These are phyloP conservation scores for Crucibulum laeve DNA, from an alignment of 768 basidiomycete genomes.

Conservation along the genomic window DNA sequence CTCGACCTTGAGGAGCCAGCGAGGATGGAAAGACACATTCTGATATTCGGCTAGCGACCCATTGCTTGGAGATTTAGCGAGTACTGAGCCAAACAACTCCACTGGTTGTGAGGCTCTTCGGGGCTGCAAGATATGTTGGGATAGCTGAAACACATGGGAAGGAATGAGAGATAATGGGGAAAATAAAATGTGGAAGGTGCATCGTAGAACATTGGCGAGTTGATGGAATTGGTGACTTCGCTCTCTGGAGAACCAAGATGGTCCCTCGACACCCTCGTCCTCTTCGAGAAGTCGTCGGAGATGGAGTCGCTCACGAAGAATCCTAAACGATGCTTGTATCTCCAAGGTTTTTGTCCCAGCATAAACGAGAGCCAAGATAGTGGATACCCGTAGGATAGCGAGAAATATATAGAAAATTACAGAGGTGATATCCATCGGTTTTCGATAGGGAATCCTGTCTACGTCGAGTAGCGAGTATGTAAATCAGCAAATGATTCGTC, in stretches of 20 bases:
- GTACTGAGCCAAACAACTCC: neutral
- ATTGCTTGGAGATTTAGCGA: neutral
- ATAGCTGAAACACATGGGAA: neutral
- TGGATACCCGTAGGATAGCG: neutral
- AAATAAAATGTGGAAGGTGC: neutral
- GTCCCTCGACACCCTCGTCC: neutral
- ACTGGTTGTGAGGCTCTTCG: neutral
- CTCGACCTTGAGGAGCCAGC: constrained; percentile 1
- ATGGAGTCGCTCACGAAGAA: neutral
- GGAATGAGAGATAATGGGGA: neutral
- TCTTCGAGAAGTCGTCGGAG: neutral
- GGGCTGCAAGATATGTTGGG: neutral
- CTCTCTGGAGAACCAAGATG: neutral
- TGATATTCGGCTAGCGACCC: neutral
- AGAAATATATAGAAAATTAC: neutral
- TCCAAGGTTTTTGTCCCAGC: neutral
- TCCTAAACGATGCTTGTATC: neutral
- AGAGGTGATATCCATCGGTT: neutral
- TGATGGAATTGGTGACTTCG: neutral
- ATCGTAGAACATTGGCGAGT: neutral
- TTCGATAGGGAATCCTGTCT: neutral
- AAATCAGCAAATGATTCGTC: no score
- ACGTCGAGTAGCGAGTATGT: neutral
- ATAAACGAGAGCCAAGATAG: neutral
- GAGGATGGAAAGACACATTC: neutral